Evolutionary conservation across 169 alveolate genomes (phyloP).

Genomic region (Cyclospora cayetanensis): DNA sequence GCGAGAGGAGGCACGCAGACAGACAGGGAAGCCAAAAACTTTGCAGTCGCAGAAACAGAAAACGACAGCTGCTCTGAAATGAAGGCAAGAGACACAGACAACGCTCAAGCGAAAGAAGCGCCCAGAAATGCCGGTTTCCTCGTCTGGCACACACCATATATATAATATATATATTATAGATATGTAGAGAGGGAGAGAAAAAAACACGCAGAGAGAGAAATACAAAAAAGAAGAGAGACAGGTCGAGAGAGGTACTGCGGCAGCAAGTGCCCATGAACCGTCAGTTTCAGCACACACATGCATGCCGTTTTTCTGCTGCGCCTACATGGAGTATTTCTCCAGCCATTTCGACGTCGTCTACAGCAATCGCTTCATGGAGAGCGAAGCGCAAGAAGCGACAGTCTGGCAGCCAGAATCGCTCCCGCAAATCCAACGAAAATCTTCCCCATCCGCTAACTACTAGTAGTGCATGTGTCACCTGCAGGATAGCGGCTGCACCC

Average conservation of each 20-base stretch:
- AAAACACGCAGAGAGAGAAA: neutral
- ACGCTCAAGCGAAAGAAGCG: no score
- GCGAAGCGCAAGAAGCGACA: conserved; percentile 39
- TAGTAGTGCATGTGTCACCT: conserved; percentile 52
- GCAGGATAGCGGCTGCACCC: no score
- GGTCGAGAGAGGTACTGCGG: neutral
- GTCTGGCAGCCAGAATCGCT: conserved; percentile 60
- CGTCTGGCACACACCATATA: no score
- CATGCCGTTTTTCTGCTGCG: neutral
- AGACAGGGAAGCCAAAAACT: no score
- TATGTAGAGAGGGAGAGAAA: neutral
- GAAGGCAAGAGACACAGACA: no score
- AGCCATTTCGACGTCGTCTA: conserved; percentile 35
- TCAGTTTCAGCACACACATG: neutral
- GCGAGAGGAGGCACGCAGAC: no score
- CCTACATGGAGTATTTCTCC: conserved; percentile 45
- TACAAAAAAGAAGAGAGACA: neutral
- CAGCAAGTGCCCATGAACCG: no score
- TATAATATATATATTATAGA: no score
- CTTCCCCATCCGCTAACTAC: conserved; percentile 63
- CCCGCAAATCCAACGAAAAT: conserved; percentile 29
- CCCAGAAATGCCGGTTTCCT: no score
- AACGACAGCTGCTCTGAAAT: neutral
- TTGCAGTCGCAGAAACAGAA: neutral
- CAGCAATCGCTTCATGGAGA: conserved; percentile 42